phyloP scores from a whole-genome alignment of 1,284 basidiomycete species.

The Waitea zeae region DNA sequence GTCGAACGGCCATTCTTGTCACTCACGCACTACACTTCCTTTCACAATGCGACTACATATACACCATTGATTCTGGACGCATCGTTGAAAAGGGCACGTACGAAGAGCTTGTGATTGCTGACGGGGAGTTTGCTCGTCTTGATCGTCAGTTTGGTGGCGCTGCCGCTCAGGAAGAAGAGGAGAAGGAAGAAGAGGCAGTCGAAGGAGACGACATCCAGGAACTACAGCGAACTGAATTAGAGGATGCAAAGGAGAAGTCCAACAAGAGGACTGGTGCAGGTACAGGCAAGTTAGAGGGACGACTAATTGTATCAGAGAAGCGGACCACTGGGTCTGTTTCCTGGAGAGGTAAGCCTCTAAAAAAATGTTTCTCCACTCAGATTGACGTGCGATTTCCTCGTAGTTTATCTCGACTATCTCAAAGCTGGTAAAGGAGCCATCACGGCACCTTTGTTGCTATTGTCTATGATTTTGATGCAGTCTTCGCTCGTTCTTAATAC shows the following conservation, averaged over 20 bases:
- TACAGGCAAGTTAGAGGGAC: constrained; percentile 43
- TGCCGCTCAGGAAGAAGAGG: constrained; percentile 17
- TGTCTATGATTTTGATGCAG: constrained; percentile 49
- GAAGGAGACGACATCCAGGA: constrained; percentile 19
- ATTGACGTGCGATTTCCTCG: constrained; percentile 2
- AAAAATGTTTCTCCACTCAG: neutral
- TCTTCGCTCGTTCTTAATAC: constrained; percentile 32
- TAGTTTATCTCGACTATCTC: constrained; percentile 58
- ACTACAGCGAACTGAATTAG: constrained; percentile 16
- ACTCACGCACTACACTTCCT: constrained; percentile 77
- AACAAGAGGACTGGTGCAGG: constrained; percentile 29
- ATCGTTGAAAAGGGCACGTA: constrained; percentile 70
- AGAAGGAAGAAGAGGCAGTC: constrained; percentile 13
- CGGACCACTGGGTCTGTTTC: constrained; percentile 52
- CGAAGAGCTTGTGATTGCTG: constrained; percentile 38
- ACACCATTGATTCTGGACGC: constrained; percentile 49
- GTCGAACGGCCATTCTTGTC: constrained; percentile 72
- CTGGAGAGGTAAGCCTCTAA: constrained; percentile 22
- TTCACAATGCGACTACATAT: constrained; percentile 62
- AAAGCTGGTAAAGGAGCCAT: constrained; percentile 39
- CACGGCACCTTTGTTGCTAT: constrained; percentile 38
- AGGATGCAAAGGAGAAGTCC: constrained; percentile 15
- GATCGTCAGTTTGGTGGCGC: constrained; percentile 48
- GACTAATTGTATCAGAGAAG: constrained; percentile 44
- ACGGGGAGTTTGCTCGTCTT: constrained; percentile 59